Evolutionary conservation across 1,139 yeast species (phyloP).

Genomic region (Kodamaea sp.): DNA sequence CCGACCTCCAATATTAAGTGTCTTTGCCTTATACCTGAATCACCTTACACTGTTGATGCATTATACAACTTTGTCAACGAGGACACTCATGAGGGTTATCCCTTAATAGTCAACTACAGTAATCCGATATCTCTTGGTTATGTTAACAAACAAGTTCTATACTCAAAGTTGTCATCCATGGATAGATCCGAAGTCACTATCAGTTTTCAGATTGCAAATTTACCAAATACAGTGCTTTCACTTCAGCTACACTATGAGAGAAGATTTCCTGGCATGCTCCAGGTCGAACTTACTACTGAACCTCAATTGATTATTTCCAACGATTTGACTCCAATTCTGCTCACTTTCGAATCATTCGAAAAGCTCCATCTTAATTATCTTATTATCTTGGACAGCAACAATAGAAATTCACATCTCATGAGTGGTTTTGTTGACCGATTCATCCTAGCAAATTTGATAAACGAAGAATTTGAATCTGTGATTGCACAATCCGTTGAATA

Average conservation of each 20-base stretch:
- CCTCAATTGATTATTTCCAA: conserved; percentile 64
- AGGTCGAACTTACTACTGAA: conserved; percentile 76
- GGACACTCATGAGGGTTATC: conserved; percentile 48
- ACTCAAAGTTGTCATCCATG: conserved; percentile 14
- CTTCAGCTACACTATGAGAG: conserved; percentile 30
- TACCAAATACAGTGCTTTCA: conserved; percentile 23
- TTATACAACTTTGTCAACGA: conserved; percentile 26
- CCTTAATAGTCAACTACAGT: conserved; percentile 29
- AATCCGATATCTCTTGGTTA: conserved; percentile 40
- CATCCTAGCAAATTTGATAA: conserved; percentile 33
- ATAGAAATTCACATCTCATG: conserved; percentile 22
- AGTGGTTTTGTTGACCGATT: conserved; percentile 46
- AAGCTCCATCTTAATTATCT: conserved; percentile 41
- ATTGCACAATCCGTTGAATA: conserved; percentile 18
- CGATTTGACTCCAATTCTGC: conserved; percentile 36
- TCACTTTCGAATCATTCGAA: conserved; percentile 43
- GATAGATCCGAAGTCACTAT: conserved; percentile 15
- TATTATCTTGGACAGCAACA: conserved; percentile 25
- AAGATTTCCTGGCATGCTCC: conserved; percentile 12
- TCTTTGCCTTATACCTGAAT: conserved; percentile 30
- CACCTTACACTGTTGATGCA: conserved; percentile 23
- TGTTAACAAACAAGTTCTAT: conserved; percentile 31
- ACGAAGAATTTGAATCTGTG: conserved; percentile 28
- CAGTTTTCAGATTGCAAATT: conserved; percentile 27
- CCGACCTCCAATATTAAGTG: conserved; percentile 32